phyloP scores from a whole-genome alignment of 1,284 basidiomycete genomes.

The Trichosporon sp. region DNA sequence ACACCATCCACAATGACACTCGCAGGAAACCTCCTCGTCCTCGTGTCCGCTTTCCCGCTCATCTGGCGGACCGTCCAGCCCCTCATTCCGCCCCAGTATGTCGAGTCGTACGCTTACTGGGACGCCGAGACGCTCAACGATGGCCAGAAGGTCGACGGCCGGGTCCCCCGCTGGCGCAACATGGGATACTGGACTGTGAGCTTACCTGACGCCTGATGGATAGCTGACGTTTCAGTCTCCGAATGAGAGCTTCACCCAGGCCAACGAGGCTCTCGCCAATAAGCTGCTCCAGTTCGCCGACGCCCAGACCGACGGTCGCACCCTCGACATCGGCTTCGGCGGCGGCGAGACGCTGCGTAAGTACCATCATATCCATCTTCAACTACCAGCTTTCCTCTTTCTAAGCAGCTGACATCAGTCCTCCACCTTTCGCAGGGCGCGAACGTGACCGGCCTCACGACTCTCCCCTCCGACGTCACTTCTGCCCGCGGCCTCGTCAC shows the following conservation, averaged over 20 bases:
- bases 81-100: conserved; percentile 36
- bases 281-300: conserved; percentile 61
- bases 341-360: conserved; percentile 68
- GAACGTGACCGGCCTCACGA: conserved; percentile 66
- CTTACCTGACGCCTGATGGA: neutral
- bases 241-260: conserved; percentile 61
- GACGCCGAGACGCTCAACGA: conserved; percentile 40
- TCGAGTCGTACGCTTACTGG: conserved; percentile 49
- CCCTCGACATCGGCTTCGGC: conserved; percentile 72
- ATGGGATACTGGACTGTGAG: conserved; percentile 49
- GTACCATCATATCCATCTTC: conserved; percentile 13
- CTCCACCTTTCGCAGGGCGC: conserved; percentile 51
- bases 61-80: conserved; percentile 36
- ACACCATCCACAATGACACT: conserved; percentile 20
- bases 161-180: conserved; percentile 45
- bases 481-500: conserved; percentile 60
- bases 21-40: conserved; percentile 30
- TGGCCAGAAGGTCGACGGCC: conserved; percentile 22
- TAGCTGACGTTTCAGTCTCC: conserved; percentile 12
- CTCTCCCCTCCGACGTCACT: conserved; percentile 61
- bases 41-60: conserved; percentile 39
- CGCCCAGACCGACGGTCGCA: conserved; percentile 55
- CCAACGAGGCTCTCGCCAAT: conserved; percentile 66
- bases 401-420: conserved; percentile 53
- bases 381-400: neutral